Evolutionary conservation across 306 rosid genomes (phyloP).

Genomic region (Psophocarpus tetragonolobus): DNA sequence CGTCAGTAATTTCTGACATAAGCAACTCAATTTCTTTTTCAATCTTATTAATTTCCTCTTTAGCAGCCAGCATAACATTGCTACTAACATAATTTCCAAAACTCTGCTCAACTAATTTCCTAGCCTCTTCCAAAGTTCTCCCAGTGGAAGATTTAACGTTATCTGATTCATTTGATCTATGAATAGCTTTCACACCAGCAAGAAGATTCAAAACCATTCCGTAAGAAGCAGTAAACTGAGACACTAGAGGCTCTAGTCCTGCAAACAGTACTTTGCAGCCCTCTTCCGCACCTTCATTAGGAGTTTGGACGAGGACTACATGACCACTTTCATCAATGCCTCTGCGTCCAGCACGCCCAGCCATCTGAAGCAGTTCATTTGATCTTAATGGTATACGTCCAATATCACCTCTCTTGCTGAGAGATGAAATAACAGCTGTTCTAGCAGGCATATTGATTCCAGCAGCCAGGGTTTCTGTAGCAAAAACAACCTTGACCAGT

Average conservation of each 20-base stretch:
- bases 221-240: slow-evolving; percentile 95
- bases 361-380: slow-evolving; percentile 98
- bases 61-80: slow-evolving; percentile 94
- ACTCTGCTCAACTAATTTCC: slow-evolving; percentile 95
- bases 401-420: slow-evolving; percentile 74
- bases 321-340: slow-evolving; percentile 88
- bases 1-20: slow-evolving; percentile 71
- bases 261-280: slow-evolving; percentile 88
- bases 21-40: slow-evolving; percentile 72
- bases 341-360: slow-evolving; percentile 99
- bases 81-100: slow-evolving; percentile 97
- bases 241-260: slow-evolving; percentile 90
- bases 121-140: slow-evolving; percentile 90
- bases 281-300: slow-evolving; percentile 93
- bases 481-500: slow-evolving; percentile 95
- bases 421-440: slow-evolving; percentile 88
- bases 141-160: slow-evolving; percentile 54
- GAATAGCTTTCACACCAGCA: slow-evolving; percentile 77
- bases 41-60: slow-evolving; percentile 76
- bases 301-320: slow-evolving; percentile 85
- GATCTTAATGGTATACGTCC: slow-evolving; percentile 72
- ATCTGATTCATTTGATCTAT: slow-evolving; percentile 57
- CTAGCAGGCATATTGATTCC: slow-evolving; percentile 99
- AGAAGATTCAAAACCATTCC: slow-evolving; percentile 99
- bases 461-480: slow-evolving; percentile 97